Base-by-base conservation (phyloP, 2,329 filamentous ascomycete genomes). In the Phyllosticta paracitricarpa region DNA sequence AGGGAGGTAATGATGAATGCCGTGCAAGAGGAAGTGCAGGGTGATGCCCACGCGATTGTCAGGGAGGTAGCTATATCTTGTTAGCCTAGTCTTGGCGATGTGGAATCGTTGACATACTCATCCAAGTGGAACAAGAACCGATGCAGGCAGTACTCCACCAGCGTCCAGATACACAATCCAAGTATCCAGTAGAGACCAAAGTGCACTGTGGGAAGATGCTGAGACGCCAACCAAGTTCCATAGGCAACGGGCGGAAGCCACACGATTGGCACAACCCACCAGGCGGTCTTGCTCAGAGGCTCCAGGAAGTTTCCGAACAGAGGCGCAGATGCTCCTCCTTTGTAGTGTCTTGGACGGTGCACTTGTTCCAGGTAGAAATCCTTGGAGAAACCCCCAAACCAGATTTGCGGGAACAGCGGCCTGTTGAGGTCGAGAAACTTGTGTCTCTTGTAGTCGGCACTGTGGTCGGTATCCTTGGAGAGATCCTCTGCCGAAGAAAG, bases 291-390 rank as follows among this genome's bases (percentile, higher is more conserved):
- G 74, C 87, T 92, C 63, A 99, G 78, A n/a, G 94, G 94, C 77
- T 99, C 94, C n/a, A 99, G 80, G 73, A 99, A 96, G 77, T 99
- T 97, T 63, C 94, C 94, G 75, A 99, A 99, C 25, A 99, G 77
- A 22, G 94, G 94, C 48, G 94, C 94, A 6, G 91, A 97, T 64
- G 86, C 85, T 62, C 94, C 94, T 66, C 93, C 93, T 72, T 87
- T 95, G 81, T 97, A 99, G 75, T 99, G 93, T 63, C 94, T 86
- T 19, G 94, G 94, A 54, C 94, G 87, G 73, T 99, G 94, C 58
- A 99, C 89, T 74, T 99, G 94, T 67, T 97, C 87, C 25, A 99
- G 82, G 71, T 99, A 99, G 72, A 99, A 99, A n/a, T 90, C 85
- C 74, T 97, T 99, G 73, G 79, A 85, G 77, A 97, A 99, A 30